Base-by-base conservation (phyloP, 176 grass and related monocot species). In the Triticum dicoccoides region DNA sequence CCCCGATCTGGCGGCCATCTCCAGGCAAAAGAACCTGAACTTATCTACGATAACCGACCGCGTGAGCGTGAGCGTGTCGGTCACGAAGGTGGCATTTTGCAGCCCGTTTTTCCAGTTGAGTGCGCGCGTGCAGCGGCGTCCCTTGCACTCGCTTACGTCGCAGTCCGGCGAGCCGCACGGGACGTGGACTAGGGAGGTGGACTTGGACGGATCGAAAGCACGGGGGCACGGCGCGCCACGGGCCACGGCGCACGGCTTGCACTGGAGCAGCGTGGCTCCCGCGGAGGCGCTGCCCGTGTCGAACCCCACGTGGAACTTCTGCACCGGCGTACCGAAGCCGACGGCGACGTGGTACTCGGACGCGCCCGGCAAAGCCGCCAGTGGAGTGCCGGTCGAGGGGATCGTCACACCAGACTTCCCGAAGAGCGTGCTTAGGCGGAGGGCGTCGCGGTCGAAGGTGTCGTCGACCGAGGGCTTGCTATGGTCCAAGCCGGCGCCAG, bases 281-380 rank as follows among this genome's bases (percentile, higher is more conserved):
- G 1, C 29, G 12, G 65, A 17, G 13, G 49, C 49, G 14, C 49
- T 68, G 65, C 29, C 30, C 3, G 65, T 68, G 30, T 68, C 65
- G 30, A 68, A 68, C 7, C 65, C 65, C 14, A 90, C 23, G 0
- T 90, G 62, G 4, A 87, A 69, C 15, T 88, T 70, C 80, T 77
- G 85, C 21, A 33, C 67, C 5, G 90, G 93, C 0, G 88, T 95
- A 25, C 93, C 93, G 59, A 84, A 83, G 37, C 93, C 88, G 6
- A 90, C 77, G 20, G 61, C 42, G 3, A 95, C 79, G 51, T 90
- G 52, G 63, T 90, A 95, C 14, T 88, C 88, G 18, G 5, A 65
- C 59, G 64, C 27, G 14, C 65, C 3, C 30, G 65, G 65, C 30
- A 68, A 34, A 34, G 30, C 3, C 14, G 6, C 14, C 5, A 68